phyloP scores from a whole-genome alignment of 345 rosid species.

The Brassica nigra region DNA sequence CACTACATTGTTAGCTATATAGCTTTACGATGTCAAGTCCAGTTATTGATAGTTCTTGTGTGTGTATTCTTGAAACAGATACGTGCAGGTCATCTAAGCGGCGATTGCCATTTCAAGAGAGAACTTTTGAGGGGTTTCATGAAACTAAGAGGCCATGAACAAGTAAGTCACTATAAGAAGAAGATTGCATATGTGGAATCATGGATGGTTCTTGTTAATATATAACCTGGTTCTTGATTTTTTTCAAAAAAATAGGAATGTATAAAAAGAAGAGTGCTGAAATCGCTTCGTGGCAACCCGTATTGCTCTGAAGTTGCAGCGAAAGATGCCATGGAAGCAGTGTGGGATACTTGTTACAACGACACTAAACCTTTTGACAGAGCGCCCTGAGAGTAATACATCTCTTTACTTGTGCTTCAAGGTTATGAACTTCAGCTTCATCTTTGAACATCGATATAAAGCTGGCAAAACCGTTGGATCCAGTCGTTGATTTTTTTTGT shows the following conservation, averaged over 20 bases:
- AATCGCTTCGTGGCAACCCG: slow-evolving; percentile 68
- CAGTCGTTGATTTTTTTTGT: not conserved
- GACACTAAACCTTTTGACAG: slow-evolving; percentile 93
- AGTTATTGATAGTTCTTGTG: not conserved
- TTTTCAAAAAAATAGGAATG: slow-evolving; percentile 61
- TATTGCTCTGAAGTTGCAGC: slow-evolving; percentile 80
- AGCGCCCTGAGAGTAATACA: slow-evolving; percentile 66
- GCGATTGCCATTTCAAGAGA: slow-evolving; percentile 91
- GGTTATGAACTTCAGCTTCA: slow-evolving; percentile 14
- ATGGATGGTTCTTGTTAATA: not conserved
- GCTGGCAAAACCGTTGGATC: not conserved
- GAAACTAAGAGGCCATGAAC: slow-evolving; percentile 84
- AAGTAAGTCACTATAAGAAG: slow-evolving; percentile 51
- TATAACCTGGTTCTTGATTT: not conserved
- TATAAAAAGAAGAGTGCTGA: slow-evolving; percentile 82
- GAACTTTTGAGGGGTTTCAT: slow-evolving; percentile 75
- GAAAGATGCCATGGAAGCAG: slow-evolving; percentile 88
- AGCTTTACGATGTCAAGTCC: not conserved
- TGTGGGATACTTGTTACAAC: slow-evolving; percentile 94
- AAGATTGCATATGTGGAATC: not conserved
- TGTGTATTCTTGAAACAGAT: slow-evolving; percentile 49
- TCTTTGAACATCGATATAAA: slow-evolving; percentile 25
- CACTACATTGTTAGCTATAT: not conserved
- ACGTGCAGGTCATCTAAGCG: slow-evolving; percentile 90
- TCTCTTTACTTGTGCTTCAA: slow-evolving; percentile 9